These are phyloP conservation scores for Cenchrus americanus DNA, from an alignment of 176 grass and related monocot genomes.

Conservation along the genomic window DNA sequence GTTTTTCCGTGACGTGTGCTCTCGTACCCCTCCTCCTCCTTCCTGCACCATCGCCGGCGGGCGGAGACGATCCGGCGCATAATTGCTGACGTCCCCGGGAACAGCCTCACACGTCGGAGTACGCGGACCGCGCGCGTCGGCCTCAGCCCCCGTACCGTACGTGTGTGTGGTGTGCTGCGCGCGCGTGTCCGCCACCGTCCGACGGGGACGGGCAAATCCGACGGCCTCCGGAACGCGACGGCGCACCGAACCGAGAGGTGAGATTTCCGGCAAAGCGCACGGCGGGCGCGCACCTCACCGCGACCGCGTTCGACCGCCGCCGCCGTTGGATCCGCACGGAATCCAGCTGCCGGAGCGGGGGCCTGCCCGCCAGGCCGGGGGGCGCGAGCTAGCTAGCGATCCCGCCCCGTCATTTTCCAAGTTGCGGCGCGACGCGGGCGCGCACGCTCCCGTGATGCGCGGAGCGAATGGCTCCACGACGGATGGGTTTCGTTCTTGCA, in stretches of 20 bases:
- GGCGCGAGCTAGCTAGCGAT: too few relatives aligned
- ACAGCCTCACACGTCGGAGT: background rate
- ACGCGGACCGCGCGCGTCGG: background rate
- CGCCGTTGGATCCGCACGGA: too few relatives aligned
- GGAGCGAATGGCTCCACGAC: conserved; percentile 52
- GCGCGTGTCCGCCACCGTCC: background rate
- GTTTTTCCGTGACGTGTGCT: background rate
- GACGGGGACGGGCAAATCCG: background rate
- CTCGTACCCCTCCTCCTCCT: background rate
- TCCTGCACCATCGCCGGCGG: too few relatives aligned
- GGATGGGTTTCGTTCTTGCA: too few relatives aligned
- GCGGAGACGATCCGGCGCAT: background rate
- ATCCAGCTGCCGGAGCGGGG: too few relatives aligned
- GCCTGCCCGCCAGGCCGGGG: too few relatives aligned
- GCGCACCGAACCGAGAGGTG: background rate
- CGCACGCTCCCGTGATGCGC: conserved; percentile 29
- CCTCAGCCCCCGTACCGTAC: background rate
- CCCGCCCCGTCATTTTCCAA: too few relatives aligned
- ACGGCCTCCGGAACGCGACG: background rate
- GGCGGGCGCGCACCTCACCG: background rate
- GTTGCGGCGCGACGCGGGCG: background rate
- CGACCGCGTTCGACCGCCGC: too few relatives aligned
- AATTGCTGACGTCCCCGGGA: background rate
- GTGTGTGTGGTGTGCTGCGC: background rate
- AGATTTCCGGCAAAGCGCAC: background rate